phyloP scores from a whole-genome alignment of 2,329 filamentous ascomycete species.

The Aspergillus fructus region DNA sequence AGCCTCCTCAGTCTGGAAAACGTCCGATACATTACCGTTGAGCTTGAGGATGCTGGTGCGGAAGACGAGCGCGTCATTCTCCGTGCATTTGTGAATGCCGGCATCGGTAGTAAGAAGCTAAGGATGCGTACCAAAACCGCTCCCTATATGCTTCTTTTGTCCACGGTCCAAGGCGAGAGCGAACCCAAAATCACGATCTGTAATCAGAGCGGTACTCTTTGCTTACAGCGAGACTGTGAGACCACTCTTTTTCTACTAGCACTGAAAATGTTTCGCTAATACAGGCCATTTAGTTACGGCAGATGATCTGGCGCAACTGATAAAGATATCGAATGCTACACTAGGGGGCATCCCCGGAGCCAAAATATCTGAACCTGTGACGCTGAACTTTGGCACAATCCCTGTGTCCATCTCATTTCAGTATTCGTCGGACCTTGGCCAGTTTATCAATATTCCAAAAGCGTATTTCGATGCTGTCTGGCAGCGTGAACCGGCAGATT shows the following conservation, averaged over 20 bases:
- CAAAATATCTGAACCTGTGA: slow-evolving; percentile 25
- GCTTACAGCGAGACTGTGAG: slow-evolving; percentile 30
- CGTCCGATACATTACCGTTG: slow-evolving; percentile 29
- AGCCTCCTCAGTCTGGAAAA: slow-evolving; percentile 22
- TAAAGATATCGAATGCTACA: slow-evolving; percentile 19
- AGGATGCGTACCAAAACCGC: slow-evolving; percentile 32
- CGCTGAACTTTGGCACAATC: slow-evolving; percentile 25
- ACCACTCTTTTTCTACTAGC: not conserved
- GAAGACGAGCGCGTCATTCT: slow-evolving; percentile 32
- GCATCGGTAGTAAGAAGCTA: slow-evolving; percentile 30
- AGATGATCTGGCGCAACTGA: slow-evolving; percentile 23
- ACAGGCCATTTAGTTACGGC: slow-evolving; percentile 15
- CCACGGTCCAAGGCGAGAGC: slow-evolving; percentile 30
- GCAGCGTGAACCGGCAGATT: slow-evolving; percentile 30
- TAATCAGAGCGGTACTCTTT: slow-evolving; percentile 33
- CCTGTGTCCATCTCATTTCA: slow-evolving; percentile 30
- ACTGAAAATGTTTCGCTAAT: not conserved
- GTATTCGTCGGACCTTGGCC: slow-evolving; percentile 24
- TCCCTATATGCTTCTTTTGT: slow-evolving; percentile 33
- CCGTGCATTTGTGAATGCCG: slow-evolving; percentile 33
- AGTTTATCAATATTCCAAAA: slow-evolving; percentile 32
- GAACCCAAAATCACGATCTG: slow-evolving; percentile 33
- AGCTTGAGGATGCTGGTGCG: slow-evolving; percentile 31
- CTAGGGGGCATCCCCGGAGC: slow-evolving; percentile 16
- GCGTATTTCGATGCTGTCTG: slow-evolving; percentile 32